Percentiles rank a stretch among this genome's conserved stretches.
These are phyloP conservation scores for Dictyostelium discoideum DNA, from an alignment of 78 protist species.

Conservation along the genomic window DNA sequence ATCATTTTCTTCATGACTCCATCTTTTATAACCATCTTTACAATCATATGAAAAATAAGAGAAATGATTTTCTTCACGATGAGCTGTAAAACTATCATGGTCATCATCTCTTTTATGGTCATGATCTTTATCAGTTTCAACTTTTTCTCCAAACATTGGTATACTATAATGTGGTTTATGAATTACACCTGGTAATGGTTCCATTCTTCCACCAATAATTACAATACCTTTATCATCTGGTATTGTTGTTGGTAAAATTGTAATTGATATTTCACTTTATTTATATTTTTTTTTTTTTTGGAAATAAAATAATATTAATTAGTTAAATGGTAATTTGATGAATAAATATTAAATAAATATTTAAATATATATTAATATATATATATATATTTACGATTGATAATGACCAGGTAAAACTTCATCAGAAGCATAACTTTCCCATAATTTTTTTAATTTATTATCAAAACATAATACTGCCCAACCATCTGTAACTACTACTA, in stretches of 20 bases:
- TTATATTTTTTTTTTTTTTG: no score
- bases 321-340: no score
- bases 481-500: slow-evolving; percentile 58
- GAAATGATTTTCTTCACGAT: slow-evolving; percentile 35
- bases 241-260: neutral
- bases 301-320: no score
- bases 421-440: slow-evolving; percentile 64
- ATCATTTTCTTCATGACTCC: slow-evolving; percentile 67
- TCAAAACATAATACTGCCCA: slow-evolving; percentile 54
- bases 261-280: slow-evolving; percentile 38
- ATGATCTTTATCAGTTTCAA: neutral
- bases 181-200: neutral
- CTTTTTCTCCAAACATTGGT: neutral
- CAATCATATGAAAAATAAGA: slow-evolving; percentile 62
- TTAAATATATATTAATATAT: neutral
- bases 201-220: slow-evolving; percentile 61
- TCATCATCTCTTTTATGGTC: neutral
- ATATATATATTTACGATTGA: slow-evolving; percentile 26
- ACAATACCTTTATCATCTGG: slow-evolving; percentile 54
- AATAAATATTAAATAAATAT: neutral
- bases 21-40: slow-evolving; percentile 12
- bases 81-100: neutral
- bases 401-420: slow-evolving; percentile 29
- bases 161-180: slow-evolving; percentile 11
- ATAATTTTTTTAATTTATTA: slow-evolving; percentile 29